Percentiles rank a stretch among this genome's conserved stretches.
Conservation (phyloP, 108 stramenopile species). For the Chaetoceros muelleri region DNA sequence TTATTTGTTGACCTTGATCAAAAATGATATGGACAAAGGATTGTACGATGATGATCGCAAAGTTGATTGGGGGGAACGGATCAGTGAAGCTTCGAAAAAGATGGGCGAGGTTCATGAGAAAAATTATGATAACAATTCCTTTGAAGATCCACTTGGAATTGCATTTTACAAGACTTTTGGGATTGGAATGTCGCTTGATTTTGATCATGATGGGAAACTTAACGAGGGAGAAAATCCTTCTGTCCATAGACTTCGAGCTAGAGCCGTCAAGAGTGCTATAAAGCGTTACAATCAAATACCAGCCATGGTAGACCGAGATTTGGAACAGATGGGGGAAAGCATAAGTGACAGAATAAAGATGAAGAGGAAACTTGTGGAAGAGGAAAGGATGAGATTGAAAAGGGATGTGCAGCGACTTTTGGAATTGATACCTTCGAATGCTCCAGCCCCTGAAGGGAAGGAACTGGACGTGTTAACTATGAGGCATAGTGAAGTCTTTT, state of each 20-base stretch:
- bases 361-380: neutral
- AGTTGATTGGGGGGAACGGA: slow-evolving; percentile 15
- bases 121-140: slow-evolving; percentile 21
- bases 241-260: slow-evolving; percentile 50
- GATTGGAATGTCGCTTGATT: slow-evolving; percentile 61
- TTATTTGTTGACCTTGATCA: neutral
- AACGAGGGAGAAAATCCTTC: slow-evolving; percentile 28
- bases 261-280: slow-evolving; percentile 76
- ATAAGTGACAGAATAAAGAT: too few species aligned
- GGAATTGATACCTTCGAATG: neutral
- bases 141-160: slow-evolving; percentile 68
- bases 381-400: neutral
- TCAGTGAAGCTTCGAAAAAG: neutral
- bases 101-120: slow-evolving; percentile 10
- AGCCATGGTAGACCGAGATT: neutral
- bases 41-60: neutral
- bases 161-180: slow-evolving; percentile 70
- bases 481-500: neutral
- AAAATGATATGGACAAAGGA: neutral
- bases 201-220: slow-evolving; percentile 37
- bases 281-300: slow-evolving; percentile 8
- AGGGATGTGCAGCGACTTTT: neutral
- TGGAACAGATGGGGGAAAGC: too few species aligned
- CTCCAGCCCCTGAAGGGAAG: neutral
- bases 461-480: neutral